Evolutionary conservation across 2,329 filamentous ascomycete species (phyloP).

Genomic region (Thermothelomyces thermophilus): DNA sequence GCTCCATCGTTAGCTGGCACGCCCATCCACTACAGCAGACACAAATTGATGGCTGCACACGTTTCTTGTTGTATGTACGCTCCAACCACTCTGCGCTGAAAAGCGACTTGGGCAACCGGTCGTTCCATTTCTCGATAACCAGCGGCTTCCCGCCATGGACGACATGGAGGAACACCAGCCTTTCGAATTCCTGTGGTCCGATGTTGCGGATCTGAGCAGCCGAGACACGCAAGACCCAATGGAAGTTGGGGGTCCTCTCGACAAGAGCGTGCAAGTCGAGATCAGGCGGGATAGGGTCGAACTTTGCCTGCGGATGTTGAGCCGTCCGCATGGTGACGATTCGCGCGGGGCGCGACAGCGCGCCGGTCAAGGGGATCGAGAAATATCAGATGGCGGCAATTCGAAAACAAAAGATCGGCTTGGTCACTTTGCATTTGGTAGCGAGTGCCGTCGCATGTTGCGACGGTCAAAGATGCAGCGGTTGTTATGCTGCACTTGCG

Average conservation of each 20-base stretch:
- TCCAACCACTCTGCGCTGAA: conserved; percentile 80
- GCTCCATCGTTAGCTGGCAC: conserved; percentile 1
- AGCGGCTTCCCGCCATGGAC: conserved; percentile 80
- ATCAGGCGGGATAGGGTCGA: conserved; percentile 83
- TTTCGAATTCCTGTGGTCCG: conserved; percentile 74
- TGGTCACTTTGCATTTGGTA: neutral
- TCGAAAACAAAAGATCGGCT: neutral
- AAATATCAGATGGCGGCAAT: neutral
- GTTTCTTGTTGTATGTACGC: conserved; percentile 69
- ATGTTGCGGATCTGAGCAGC: conserved; percentile 71
- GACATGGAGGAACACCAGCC: conserved; percentile 75
- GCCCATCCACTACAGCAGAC: neutral
- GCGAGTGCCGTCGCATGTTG: neutral
- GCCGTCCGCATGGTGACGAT: conserved; percentile 60
- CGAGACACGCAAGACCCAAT: conserved; percentile 76
- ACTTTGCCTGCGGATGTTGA: conserved; percentile 75
- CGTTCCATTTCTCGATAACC: conserved; percentile 83
- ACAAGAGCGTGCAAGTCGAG: conserved; percentile 73
- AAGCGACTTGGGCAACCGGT: conserved; percentile 64
- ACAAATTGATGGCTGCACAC: conserved; percentile 39
- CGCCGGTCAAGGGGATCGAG: neutral
- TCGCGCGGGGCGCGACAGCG: conserved; percentile 6
- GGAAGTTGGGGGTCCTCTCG: conserved; percentile 73
- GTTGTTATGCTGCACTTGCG: too few species aligned
- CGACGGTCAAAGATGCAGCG: neutral